Percentiles rank a stretch among this genome's conserved stretches.
phyloP scores from a whole-genome alignment of 2,329 filamentous ascomycete genomes.

The Elsinoe ampelina region DNA sequence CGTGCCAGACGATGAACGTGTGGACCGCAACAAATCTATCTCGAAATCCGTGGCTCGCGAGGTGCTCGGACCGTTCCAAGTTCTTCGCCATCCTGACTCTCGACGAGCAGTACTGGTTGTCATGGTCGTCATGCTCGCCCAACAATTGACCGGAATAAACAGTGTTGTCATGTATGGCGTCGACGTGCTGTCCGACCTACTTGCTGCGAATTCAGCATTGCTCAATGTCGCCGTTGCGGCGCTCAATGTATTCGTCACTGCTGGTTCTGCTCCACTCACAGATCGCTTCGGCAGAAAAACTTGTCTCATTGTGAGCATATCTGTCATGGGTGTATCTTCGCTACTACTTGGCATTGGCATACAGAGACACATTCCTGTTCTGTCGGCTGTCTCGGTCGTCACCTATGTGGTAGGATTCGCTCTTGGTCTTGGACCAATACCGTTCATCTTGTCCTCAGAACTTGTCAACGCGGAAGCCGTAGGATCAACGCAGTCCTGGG shows the following conservation, averaged over 20 bases:
- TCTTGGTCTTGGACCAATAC: constrained; percentile 82
- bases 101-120: constrained; percentile 78
- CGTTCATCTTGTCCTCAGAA: constrained; percentile 88
- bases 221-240: constrained; percentile 81
- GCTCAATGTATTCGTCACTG: constrained; percentile 76
- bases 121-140: constrained; percentile 86
- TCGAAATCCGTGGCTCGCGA: constrained; percentile 21
- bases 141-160: constrained; percentile 89
- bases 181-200: constrained; percentile 68
- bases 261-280: constrained; percentile 70
- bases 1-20: constrained; percentile 15
- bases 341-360: constrained; percentile 74
- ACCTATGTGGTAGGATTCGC: constrained; percentile 85
- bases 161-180: constrained; percentile 98
- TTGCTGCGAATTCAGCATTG: constrained; percentile 71
- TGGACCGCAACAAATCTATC: constrained; percentile 19
- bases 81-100: constrained; percentile 58
- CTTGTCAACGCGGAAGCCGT: constrained; percentile 85
- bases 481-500: constrained; percentile 83
- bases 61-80: constrained; percentile 39
- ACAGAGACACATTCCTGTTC: constrained; percentile 56
- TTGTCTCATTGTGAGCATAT: constrained; percentile 72
- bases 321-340: constrained; percentile 73
- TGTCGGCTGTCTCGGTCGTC: constrained; percentile 74
- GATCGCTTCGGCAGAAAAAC: constrained; percentile 82